A percentile compares a stretch with the other conserved stretches of the same genome.
Conservation (phyloP, 441 rosid genomes). For the Populus tomentosa region DNA sequence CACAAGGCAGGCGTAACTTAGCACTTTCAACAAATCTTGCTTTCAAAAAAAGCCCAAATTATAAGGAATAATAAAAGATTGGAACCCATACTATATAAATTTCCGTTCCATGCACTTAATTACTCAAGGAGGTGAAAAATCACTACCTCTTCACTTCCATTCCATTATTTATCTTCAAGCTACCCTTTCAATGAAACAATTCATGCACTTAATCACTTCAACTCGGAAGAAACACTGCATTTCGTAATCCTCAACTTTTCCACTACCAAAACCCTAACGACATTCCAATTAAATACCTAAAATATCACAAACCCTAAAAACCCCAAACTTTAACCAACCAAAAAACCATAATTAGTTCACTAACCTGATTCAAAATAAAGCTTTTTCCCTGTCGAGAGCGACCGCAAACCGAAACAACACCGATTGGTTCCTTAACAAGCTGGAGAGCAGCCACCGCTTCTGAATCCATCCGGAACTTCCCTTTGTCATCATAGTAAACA, state of each 20-base stretch:
- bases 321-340: neutral
- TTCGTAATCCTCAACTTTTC: constrained; percentile 88
- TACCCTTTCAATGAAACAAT: neutral
- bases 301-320: too few species aligned
- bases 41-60: neutral
- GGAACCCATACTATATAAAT: neutral
- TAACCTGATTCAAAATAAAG: constrained; percentile 89
- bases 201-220: constrained; percentile 1
- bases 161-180: neutral
- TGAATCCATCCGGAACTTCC: constrained; percentile 98
- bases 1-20: neutral
- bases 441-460: constrained; percentile 90
- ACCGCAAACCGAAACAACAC: constrained; percentile 95
- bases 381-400: constrained; percentile 97
- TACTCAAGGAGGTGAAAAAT: neutral
- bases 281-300: neutral
- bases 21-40: neutral
- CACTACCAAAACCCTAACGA: constrained; percentile 78
- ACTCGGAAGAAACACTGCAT: constrained; percentile 40
- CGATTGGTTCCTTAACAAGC: constrained; percentile 94
- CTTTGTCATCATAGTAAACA: constrained; percentile 84
- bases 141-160: neutral
- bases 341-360: neutral
- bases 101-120: neutral
- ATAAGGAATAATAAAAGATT: neutral